Percentiles rank a stretch among this genome's conserved stretches.
Evolutionary conservation across 768 basidiomycete genomes (phyloP).

Genomic region (Punctularia strigosozonata): DNA sequence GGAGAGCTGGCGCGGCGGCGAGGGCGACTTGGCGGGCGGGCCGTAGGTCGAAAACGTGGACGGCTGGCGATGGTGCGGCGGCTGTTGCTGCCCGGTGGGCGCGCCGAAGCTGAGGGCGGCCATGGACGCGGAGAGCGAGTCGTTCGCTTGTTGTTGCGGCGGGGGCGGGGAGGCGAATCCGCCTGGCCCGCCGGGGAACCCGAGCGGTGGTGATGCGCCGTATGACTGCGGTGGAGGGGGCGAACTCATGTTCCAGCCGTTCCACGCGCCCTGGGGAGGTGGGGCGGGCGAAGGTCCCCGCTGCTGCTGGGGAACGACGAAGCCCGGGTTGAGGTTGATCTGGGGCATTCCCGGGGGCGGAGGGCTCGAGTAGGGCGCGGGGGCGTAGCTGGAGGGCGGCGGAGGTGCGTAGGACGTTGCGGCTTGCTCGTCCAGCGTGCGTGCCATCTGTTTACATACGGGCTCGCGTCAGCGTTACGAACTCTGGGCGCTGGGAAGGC

Average conservation of each 20-base stretch:
- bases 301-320: constrained; percentile 5
- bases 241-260: background rate
- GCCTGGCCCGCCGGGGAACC: constrained; percentile 11
- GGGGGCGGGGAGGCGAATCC: constrained; percentile 4
- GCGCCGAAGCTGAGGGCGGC: constrained; percentile 1
- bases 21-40: constrained; percentile 13
- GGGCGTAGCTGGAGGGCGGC: constrained; percentile 9
- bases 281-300: constrained; percentile 8
- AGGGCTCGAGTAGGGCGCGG: constrained; percentile 12
- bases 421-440: constrained; percentile 40
- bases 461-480: too few relatives aligned
- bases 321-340: constrained; percentile 10
- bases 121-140: background rate
- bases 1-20: constrained; percentile 8
- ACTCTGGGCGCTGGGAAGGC: too few relatives aligned
- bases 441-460: constrained; percentile 66
- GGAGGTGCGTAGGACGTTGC: constrained; percentile 9
- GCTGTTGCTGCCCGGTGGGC: constrained; percentile 1
- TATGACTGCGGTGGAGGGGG: constrained; percentile 10
- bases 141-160: background rate
- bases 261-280: constrained; percentile 15
- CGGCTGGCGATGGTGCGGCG: constrained; percentile 8
- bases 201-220: constrained; percentile 13
- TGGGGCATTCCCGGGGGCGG: constrained; percentile 14
- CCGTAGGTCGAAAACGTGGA: constrained; percentile 6